phyloP scores from a whole-genome alignment of 108 stramenopile species.

The Nitzschia sp. region DNA sequence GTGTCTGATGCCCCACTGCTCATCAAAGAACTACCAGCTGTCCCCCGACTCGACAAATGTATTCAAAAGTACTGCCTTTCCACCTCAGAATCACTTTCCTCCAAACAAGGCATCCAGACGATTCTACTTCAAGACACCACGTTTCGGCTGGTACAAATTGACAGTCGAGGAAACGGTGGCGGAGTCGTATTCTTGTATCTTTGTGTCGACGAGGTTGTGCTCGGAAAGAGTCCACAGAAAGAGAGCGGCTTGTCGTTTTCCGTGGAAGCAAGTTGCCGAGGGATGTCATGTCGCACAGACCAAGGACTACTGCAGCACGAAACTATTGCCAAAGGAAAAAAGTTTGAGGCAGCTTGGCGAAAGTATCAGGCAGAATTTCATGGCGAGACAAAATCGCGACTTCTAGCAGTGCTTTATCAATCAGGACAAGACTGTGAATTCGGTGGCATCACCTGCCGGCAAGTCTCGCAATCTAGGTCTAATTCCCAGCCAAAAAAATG shows the following conservation, averaged over 20 bases:
- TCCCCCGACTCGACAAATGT: conserved; percentile 54
- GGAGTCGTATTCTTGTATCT: conserved; percentile 66
- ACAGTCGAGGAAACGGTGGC: conserved; percentile 56
- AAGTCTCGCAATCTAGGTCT: background rate
- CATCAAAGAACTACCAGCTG: conserved; percentile 52
- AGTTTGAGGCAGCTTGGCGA: conserved; percentile 76
- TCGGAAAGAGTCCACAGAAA: conserved; percentile 7
- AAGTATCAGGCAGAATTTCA: conserved; percentile 37
- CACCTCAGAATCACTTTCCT: background rate
- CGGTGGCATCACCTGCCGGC: conserved; percentile 42
- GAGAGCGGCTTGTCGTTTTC: conserved; percentile 32
- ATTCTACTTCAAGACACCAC: conserved; percentile 35
- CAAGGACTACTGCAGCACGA: conserved; percentile 62
- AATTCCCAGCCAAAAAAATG: background rate
- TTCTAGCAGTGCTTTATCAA: conserved; percentile 58
- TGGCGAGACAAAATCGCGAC: conserved; percentile 42
- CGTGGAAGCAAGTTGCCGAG: conserved; percentile 62
- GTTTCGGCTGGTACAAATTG: conserved; percentile 43
- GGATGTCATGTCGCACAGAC: conserved; percentile 63
- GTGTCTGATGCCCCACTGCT: conserved; percentile 64
- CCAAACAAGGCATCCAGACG: conserved; percentile 33
- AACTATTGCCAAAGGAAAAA: conserved; percentile 65
- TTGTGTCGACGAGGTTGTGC: conserved; percentile 23
- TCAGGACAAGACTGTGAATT: conserved; percentile 69
- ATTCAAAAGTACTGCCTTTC: conserved; percentile 47